Evolutionary conservation across 2,329 filamentous ascomycete species (phyloP).

Genomic region (Decorospora gaudefroyi): DNA sequence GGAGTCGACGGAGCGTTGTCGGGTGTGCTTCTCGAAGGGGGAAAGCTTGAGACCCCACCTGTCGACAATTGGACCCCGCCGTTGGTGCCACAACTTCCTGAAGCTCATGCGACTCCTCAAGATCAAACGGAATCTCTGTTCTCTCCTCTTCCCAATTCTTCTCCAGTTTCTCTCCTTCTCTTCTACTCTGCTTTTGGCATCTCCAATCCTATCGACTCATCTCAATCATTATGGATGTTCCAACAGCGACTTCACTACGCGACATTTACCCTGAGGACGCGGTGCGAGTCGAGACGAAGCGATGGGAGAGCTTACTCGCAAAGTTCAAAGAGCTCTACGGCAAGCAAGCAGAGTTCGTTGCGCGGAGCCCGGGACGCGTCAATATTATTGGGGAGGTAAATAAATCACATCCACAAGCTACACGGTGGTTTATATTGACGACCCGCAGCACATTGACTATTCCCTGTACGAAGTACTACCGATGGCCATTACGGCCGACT

Average conservation of each 20-base stretch:
- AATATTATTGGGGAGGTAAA: conserved; percentile 89
- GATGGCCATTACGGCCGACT: conserved; percentile 92
- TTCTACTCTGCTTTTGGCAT: not conserved
- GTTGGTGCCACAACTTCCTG: conserved; percentile 23
- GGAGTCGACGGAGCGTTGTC: conserved; percentile 18
- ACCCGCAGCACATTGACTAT: conserved; percentile 85
- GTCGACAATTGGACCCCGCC: conserved; percentile 28
- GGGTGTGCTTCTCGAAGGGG: conserved; percentile 26
- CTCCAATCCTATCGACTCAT: not conserved
- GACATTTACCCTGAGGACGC: conserved; percentile 84
- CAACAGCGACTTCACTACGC: conserved; percentile 72
- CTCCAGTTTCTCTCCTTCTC: conserved; percentile 8
- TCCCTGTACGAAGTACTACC: conserved; percentile 94
- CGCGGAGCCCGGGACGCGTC: conserved; percentile 89
- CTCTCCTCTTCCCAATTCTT: not conserved
- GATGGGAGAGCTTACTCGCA: conserved; percentile 76
- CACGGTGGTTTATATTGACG: conserved; percentile 17
- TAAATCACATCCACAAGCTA: not conserved
- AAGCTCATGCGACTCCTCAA: conserved; percentile 26
- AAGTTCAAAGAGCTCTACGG: conserved; percentile 74
- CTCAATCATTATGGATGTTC: conserved; percentile 59
- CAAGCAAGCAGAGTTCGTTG: conserved; percentile 74
- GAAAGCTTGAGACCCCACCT: conserved; percentile 31
- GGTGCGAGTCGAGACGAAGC: conserved; percentile 65
- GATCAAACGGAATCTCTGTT: conserved; percentile 15